These are phyloP conservation scores for Nemophila menziesii DNA, from an alignment of 257 asterid genomes.

Conservation along the genomic window DNA sequence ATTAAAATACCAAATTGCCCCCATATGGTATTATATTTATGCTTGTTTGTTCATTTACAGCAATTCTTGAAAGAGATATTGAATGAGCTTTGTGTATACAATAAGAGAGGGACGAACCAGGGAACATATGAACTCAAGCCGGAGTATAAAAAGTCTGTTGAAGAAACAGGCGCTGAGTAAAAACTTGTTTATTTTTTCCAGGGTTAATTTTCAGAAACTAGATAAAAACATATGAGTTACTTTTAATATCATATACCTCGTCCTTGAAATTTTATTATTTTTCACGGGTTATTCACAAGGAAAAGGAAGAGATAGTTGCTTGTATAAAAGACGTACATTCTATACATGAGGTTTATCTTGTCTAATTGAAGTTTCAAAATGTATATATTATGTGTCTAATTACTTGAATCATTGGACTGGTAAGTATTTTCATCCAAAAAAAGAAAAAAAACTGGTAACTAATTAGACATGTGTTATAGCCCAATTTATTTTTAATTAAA, in stretches of 20 bases:
- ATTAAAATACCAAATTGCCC: neutral
- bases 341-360: neutral
- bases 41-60: constrained; percentile 31
- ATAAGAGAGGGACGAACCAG: constrained; percentile 82
- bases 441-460: too few relatives aligned
- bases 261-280: neutral
- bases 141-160: constrained; percentile 79
- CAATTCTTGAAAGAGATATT: constrained; percentile 86
- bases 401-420: too few relatives aligned
- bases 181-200: constrained; percentile 14
- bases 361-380: too few relatives aligned
- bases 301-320: neutral
- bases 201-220: constrained; percentile 15
- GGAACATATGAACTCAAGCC: constrained; percentile 94
- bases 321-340: neutral
- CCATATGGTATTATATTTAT: constrained; percentile 1
- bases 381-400: too few relatives aligned
- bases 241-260: neutral
- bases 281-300: neutral
- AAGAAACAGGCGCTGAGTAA: constrained; percentile 67
- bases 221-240: neutral
- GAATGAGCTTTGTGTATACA: constrained; percentile 79
- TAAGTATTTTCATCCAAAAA: too few relatives aligned
- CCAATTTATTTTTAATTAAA: too few relatives aligned
- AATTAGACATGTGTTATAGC: too few relatives aligned